Evolutionary conservation across 2,329 filamentous ascomycete species (phyloP).

Genomic region (Chaetothyriales sp.): DNA sequence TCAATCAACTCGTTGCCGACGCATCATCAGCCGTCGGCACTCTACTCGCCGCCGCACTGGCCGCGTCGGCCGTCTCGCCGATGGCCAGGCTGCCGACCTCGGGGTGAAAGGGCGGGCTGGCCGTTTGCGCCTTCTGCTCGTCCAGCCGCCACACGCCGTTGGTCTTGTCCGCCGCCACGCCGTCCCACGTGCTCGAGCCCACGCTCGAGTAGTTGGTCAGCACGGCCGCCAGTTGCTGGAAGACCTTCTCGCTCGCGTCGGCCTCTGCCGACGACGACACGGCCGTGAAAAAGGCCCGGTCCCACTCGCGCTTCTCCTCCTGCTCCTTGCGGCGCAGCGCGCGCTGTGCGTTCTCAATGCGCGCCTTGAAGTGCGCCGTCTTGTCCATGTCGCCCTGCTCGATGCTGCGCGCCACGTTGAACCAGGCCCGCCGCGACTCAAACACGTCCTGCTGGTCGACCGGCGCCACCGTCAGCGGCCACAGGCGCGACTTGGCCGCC

Average conservation of each 20-base stretch:
- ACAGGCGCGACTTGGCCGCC: constrained; percentile 39
- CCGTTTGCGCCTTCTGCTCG: constrained; percentile 34
- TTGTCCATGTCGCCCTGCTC: constrained; percentile 71
- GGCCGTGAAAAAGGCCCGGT: constrained; percentile 62
- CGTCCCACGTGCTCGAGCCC: constrained; percentile 23
- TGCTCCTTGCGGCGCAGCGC: constrained; percentile 62
- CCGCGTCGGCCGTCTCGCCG: constrained; percentile 20
- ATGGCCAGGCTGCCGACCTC: constrained; percentile 26
- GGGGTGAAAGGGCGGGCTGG: constrained; percentile 31
- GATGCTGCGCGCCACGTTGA: constrained; percentile 71
- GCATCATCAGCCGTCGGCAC: constrained; percentile 5
- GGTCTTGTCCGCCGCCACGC: constrained; percentile 50
- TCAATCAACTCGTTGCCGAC: too few species aligned
- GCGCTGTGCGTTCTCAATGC: constrained; percentile 83
- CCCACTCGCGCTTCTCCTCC: constrained; percentile 62
- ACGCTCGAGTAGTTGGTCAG: constrained; percentile 22
- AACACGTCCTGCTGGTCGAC: constrained; percentile 72
- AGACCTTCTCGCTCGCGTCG: constrained; percentile 23
- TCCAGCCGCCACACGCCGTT: constrained; percentile 60
- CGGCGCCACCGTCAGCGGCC: constrained; percentile 57
- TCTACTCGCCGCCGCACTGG: constrained; percentile 12
- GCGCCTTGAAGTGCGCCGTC: constrained; percentile 65
- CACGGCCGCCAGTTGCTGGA: constrained; percentile 31
- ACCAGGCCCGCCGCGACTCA: constrained; percentile 80
- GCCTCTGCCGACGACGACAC: constrained; percentile 22